Conservation (phyloP, 495 filamentous ascomycete genomes). For the Astrothelium subdiscretum region DNA sequence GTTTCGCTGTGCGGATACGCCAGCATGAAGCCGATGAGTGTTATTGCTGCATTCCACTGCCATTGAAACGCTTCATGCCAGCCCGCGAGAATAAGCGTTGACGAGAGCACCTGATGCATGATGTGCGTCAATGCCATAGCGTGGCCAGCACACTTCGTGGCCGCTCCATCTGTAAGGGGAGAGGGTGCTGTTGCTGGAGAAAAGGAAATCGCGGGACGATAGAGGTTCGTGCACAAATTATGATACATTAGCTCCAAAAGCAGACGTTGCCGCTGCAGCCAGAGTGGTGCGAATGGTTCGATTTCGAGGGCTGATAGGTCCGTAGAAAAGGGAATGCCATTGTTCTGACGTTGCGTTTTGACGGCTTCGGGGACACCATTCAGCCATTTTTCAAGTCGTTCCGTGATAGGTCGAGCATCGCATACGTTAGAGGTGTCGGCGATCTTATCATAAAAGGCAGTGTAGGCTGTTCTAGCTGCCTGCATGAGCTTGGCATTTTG, state of each 20-base stretch:
- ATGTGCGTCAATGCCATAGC: slow-evolving; percentile 40
- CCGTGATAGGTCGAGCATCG: not conserved
- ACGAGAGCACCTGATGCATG: slow-evolving; percentile 36
- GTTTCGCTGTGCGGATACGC: slow-evolving; percentile 27
- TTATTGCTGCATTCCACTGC: slow-evolving; percentile 42
- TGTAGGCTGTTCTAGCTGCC: slow-evolving; percentile 29
- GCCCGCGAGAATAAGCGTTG: slow-evolving; percentile 34
- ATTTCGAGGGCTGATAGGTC: slow-evolving; percentile 29
- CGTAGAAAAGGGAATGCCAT: slow-evolving; percentile 33
- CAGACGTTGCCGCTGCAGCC: slow-evolving; percentile 40
- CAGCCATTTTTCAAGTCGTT: slow-evolving; percentile 24
- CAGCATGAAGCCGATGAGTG: slow-evolving; percentile 38
- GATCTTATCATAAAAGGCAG: slow-evolving; percentile 26
- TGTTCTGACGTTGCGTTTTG: slow-evolving; percentile 27
- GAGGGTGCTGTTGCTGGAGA: slow-evolving; percentile 5
- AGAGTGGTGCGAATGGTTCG: slow-evolving; percentile 28
- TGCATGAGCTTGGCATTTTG: slow-evolving; percentile 32
- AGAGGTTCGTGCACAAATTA: slow-evolving; percentile 32
- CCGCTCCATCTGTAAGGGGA: slow-evolving; percentile 23
- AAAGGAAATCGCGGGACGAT: slow-evolving; percentile 39
- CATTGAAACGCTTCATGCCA: slow-evolving; percentile 42
- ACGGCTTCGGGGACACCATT: slow-evolving; percentile 30
- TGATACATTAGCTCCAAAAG: slow-evolving; percentile 43
- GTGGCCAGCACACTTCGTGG: slow-evolving; percentile 33
- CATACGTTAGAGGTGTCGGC: slow-evolving; percentile 1